Conservation (phyloP, 2,329 filamentous ascomycete species). For the Xylaria sp. region DNA sequence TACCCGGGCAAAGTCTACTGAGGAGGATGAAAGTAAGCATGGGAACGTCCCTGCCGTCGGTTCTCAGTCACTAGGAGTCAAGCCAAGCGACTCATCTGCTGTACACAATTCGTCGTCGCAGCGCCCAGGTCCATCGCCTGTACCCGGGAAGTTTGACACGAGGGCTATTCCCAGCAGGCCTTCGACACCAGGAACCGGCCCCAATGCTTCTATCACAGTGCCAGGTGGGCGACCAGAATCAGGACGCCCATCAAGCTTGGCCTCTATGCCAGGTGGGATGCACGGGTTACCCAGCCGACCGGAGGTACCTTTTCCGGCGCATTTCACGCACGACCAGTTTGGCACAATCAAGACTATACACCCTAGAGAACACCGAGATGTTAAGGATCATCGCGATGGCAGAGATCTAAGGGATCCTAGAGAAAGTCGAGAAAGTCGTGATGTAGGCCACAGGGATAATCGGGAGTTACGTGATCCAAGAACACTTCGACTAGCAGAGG, state of each 20-base stretch:
- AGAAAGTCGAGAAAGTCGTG: constrained; percentile 37
- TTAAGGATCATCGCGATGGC: constrained; percentile 32
- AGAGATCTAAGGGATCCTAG: constrained; percentile 29
- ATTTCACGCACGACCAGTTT: constrained; percentile 44
- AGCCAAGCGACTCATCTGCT: constrained; percentile 20
- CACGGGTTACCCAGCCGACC: constrained; percentile 52
- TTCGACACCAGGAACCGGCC: constrained; percentile 24
- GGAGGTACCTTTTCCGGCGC: constrained; percentile 50
- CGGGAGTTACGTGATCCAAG: constrained; percentile 32
- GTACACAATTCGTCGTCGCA: constrained; percentile 17
- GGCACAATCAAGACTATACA: constrained; percentile 36
- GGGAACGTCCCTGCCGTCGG: constrained; percentile 33
- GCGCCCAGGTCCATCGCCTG: constrained; percentile 16
- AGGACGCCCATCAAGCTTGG: constrained; percentile 28
- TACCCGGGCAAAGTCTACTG: constrained; percentile 31
- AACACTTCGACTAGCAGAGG: constrained; percentile 37
- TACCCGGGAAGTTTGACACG: constrained; percentile 25
- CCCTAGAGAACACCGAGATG: constrained; percentile 29
- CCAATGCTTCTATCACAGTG: constrained; percentile 18
- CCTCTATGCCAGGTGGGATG: constrained; percentile 24
- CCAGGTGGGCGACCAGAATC: constrained; percentile 30
- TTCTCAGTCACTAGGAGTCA: constrained; percentile 13
- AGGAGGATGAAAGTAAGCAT: constrained; percentile 68
- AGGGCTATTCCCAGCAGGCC: constrained; percentile 22
- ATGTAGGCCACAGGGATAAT: constrained; percentile 34